Evolutionary conservation across 257 asterid species (phyloP), one percentile per base, ranked within the genome.

Genomic region (Solanum clarkiae): DNA sequence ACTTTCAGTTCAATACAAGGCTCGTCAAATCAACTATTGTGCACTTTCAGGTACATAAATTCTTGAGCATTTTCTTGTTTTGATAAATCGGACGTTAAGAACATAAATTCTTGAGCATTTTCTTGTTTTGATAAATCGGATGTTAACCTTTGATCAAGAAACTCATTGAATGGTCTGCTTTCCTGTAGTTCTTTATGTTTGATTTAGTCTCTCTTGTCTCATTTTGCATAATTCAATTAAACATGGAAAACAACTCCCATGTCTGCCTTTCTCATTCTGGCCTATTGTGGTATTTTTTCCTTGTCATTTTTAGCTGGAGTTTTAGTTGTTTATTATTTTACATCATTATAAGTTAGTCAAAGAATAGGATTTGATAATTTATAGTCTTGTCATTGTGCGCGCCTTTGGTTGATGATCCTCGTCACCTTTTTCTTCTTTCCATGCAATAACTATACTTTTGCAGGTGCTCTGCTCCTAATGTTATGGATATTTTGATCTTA

Each of bases 1-100:
- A 94, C 86, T 96, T 96, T 88, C 97, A 94, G 89, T 95, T 94
- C 90, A 96, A 96, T 84, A 93, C 99, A 22, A 94, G 98, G 91
- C 92, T 93, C 45, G 98, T 95, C 88, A 96, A 92, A 87, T 92
- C 99, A 45, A 93, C 99, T 15, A 95, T 96, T 22, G 98, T 94
- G 51, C 99, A 96, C 89, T 96, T 96, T 92, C 99, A 96, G 99
- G 99, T 96, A 89, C 66, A 89, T 87, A 20, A 71, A 81, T 59
- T 83, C 56, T 80, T 63, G 62, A 40, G 59, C 84, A 84, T 57
- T 68, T 86, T 88, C 36, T 77, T 53, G 85, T 62, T 20, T 80
- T 55, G 26, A 1, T 75, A 44, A 36, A 45, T 77, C 16, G 55
- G 7, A 16, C 47, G 69, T 59, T 68, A 51, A 77, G 99, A 95